These are phyloP conservation scores for Penicillium sp. DNA, from an alignment of 2,329 filamentous ascomycete genomes.

Conservation along the genomic window DNA sequence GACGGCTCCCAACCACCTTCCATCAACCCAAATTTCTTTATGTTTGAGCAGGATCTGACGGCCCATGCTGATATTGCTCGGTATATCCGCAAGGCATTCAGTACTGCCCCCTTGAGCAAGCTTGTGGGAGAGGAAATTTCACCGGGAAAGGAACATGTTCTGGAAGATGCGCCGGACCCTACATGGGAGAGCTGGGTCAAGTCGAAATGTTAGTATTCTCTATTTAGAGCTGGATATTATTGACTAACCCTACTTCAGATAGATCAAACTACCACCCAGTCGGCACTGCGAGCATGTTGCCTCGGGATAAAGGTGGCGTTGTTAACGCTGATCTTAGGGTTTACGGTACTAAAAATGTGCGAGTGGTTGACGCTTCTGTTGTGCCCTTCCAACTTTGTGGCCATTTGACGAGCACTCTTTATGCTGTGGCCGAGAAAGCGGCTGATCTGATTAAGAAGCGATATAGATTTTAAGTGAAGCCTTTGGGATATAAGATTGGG, in stretches of 20 bases:
- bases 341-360: constrained; percentile 36
- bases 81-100: constrained; percentile 25
- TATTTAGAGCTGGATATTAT: not conserved
- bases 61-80: constrained; percentile 22
- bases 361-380: constrained; percentile 36
- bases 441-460: constrained; percentile 33
- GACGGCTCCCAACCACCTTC: constrained; percentile 17
- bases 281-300: constrained; percentile 36
- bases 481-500: not conserved
- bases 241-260: constrained; percentile 12
- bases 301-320: constrained; percentile 33
- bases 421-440: constrained; percentile 32
- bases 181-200: constrained; percentile 28
- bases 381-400: constrained; percentile 32
- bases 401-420: constrained; percentile 32
- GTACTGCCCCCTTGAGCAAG: constrained; percentile 18
- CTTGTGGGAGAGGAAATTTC: constrained; percentile 24
- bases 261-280: constrained; percentile 33
- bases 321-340: constrained; percentile 30
- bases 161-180: constrained; percentile 17
- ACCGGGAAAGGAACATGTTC: constrained; percentile 22
- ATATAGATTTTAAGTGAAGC: constrained; percentile 4
- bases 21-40: constrained; percentile 32
- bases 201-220: constrained; percentile 22
- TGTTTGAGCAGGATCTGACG: constrained; percentile 23